These are phyloP conservation scores for Podila minutissima DNA, from an alignment of 192 early-diverging fungal genomes.

Conservation along the genomic window DNA sequence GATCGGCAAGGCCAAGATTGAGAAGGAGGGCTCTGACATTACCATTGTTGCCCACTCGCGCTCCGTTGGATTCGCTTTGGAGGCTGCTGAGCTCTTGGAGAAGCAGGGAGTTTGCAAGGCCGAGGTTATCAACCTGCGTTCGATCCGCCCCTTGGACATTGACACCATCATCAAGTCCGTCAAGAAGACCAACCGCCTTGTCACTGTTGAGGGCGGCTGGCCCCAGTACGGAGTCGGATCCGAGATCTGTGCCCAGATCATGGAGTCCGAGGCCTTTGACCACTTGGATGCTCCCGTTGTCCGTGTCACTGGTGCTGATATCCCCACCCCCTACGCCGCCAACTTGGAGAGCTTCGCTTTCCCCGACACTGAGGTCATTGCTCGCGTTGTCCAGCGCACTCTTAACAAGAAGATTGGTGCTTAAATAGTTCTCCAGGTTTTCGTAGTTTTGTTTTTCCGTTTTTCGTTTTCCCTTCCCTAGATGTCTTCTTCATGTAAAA, in stretches of 20 bases:
- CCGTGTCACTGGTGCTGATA: slow-evolving; percentile 96
- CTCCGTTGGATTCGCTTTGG: slow-evolving; percentile 84
- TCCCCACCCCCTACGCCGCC: slow-evolving; percentile 96
- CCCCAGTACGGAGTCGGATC: slow-evolving; percentile 94
- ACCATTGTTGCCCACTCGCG: slow-evolving; percentile 96
- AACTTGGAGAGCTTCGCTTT: slow-evolving; percentile 93
- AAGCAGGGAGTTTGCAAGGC: slow-evolving; percentile 80
- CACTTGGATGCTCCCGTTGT: slow-evolving; percentile 94
- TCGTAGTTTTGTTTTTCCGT: not conserved
- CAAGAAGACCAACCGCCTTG: slow-evolving; percentile 97
- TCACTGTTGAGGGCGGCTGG: slow-evolving; percentile 97
- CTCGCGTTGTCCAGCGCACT: slow-evolving; percentile 79
- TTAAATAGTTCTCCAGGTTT: not conserved
- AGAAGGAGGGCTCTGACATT: slow-evolving; percentile 78
- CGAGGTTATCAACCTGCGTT: slow-evolving; percentile 97
- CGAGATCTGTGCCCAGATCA: slow-evolving; percentile 95
- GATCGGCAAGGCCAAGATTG: slow-evolving; percentile 94
- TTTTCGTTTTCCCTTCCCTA: not conserved
- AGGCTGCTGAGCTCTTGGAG: slow-evolving; percentile 87
- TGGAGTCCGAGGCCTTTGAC: slow-evolving; percentile 98
- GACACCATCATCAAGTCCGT: slow-evolving; percentile 90
- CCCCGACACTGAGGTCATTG: slow-evolving; percentile 86
- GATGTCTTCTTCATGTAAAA: not conserved
- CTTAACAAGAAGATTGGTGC: slow-evolving; percentile 56
- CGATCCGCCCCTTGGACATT: slow-evolving; percentile 96